Conservation (phyloP, 106 monocot species). For the Dendrobium huoshanense region DNA sequence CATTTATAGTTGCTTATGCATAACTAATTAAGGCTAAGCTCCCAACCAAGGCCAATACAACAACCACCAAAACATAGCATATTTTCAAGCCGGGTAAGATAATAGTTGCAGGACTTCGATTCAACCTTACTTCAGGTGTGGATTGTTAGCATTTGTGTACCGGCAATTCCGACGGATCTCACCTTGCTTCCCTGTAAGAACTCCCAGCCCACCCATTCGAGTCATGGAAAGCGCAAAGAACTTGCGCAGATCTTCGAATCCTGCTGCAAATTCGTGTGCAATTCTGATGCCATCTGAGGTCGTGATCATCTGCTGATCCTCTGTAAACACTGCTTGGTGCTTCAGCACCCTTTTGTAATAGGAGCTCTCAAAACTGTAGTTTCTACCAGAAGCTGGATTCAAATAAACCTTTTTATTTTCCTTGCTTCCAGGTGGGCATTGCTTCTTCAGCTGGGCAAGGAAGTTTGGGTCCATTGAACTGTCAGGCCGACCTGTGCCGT, state of each 20-base stretch:
- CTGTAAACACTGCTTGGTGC: slow-evolving; percentile 17
- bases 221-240: slow-evolving; percentile 30
- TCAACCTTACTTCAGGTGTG: not conserved
- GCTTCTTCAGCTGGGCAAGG: not conserved
- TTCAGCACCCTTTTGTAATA: slow-evolving; percentile 25
- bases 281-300: slow-evolving; percentile 23
- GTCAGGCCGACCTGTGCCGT: slow-evolving; percentile 23
- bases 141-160: slow-evolving; percentile 8
- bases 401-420: slow-evolving; percentile 14
- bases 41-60: not conserved
- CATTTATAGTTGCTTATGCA: not conserved
- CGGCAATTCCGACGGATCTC: slow-evolving; percentile 31
- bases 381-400: slow-evolving; percentile 15
- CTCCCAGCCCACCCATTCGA: slow-evolving; percentile 35
- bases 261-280: slow-evolving; percentile 19
- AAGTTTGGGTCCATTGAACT: slow-evolving; percentile 13
- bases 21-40: too few species aligned
- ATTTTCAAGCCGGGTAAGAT: not conserved
- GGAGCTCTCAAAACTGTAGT: slow-evolving; percentile 31
- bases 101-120: not conserved
- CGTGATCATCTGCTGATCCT: slow-evolving; percentile 25
- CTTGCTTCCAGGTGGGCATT: slow-evolving; percentile 3
- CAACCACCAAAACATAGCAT: not conserved
- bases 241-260: slow-evolving; percentile 23
- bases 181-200: slow-evolving; percentile 28